These are phyloP conservation scores for Echites panduratus DNA, from an alignment of 257 asterid species.

Conservation along the genomic window DNA sequence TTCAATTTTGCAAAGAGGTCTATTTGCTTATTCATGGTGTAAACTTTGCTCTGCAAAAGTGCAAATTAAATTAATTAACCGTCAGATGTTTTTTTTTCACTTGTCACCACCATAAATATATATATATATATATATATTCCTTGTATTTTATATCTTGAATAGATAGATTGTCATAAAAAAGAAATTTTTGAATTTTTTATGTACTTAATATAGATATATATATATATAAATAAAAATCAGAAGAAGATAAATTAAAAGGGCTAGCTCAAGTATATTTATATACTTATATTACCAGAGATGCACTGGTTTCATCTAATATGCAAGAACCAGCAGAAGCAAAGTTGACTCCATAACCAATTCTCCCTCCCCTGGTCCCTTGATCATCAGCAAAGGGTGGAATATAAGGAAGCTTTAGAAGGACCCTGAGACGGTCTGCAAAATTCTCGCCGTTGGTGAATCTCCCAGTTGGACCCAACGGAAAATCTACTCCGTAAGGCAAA, in stretches of 20 bases:
- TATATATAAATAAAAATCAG: too few species aligned
- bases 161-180: too few species aligned
- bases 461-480: conserved; percentile 53
- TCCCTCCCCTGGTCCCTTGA: conserved; percentile 46
- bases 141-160: too few species aligned
- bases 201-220: too few species aligned
- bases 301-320: conserved; percentile 61
- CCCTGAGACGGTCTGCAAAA: conserved; percentile 53
- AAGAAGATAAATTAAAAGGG: not conserved
- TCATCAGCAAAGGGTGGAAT: conserved; percentile 62
- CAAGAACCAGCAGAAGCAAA: conserved; percentile 86
- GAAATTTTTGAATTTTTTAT: too few species aligned
- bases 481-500: conserved; percentile 68
- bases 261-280: too few species aligned
- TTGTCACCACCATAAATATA: too few species aligned
- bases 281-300: conserved; percentile 36
- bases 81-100: not conserved
- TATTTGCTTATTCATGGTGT: conserved; percentile 49
- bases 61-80: too few species aligned
- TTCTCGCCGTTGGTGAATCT: conserved; percentile 69
- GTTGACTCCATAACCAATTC: conserved; percentile 55
- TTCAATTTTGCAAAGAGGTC: conserved; percentile 47
- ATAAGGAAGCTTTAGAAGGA: conserved; percentile 33
- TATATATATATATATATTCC: too few species aligned
- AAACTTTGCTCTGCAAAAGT: conserved; percentile 47